phyloP scores from a whole-genome alignment of 2,329 filamentous ascomycete species.

The Colletotrichum viniferum region DNA sequence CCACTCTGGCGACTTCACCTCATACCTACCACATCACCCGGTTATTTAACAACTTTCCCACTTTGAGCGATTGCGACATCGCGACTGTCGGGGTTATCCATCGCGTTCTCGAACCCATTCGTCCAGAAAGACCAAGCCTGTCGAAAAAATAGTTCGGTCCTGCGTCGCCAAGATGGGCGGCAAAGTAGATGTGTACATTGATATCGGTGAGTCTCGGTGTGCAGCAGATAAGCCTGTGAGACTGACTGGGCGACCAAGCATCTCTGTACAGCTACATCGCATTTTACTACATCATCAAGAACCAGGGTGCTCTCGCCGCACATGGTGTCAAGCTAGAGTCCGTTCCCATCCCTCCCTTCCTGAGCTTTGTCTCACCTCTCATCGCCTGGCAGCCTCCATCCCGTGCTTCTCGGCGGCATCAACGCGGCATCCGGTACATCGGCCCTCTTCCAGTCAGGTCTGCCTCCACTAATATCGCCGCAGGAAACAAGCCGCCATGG shows the following conservation, averaged over 20 bases:
- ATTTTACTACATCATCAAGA: constrained; percentile 62
- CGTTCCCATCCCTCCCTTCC: constrained; percentile 27
- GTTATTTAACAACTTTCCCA: neutral
- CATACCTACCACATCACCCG: neutral
- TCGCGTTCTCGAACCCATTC: neutral
- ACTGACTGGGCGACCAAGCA: constrained; percentile 45
- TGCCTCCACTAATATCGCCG: neutral
- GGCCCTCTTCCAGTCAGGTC: neutral
- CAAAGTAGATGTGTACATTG: constrained; percentile 69
- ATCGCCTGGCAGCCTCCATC: constrained; percentile 60
- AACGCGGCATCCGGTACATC: constrained; percentile 59
- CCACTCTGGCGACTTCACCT: constrained; percentile 6
- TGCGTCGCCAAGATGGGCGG: constrained; percentile 53
- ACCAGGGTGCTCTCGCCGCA: constrained; percentile 56
- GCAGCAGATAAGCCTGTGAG: neutral
- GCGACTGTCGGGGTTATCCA: neutral
- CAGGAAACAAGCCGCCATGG: constrained; percentile 80
- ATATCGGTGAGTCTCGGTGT: constrained; percentile 57
- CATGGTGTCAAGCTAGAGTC: constrained; percentile 71
- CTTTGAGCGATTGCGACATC: neutral
- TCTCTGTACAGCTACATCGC: constrained; percentile 66
- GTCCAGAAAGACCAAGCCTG: neutral
- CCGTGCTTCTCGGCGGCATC: constrained; percentile 73
- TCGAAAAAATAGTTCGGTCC: neutral
- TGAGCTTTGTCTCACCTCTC: neutral